Evolutionary conservation across 2,329 filamentous ascomycete genomes (phyloP).

Genomic region (Fusarium sp.): DNA sequence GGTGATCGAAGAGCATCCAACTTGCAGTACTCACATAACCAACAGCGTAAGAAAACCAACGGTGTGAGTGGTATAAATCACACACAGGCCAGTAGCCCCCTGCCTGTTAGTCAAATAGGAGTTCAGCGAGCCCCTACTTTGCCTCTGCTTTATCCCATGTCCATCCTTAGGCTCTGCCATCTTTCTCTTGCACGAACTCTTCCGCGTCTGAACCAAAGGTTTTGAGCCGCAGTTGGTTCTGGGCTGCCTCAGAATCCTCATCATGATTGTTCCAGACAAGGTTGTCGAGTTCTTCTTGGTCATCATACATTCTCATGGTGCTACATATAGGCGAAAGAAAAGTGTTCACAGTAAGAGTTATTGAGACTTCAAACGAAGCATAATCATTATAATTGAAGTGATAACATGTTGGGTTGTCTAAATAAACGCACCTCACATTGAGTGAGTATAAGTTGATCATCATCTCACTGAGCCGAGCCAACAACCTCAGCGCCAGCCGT

Average conservation of each 20-base stretch:
- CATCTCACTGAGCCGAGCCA: background rate
- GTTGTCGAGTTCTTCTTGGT: slow-evolving; percentile 26
- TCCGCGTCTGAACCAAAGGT: slow-evolving; percentile 1
- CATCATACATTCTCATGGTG: background rate
- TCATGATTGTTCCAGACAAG: slow-evolving; percentile 30
- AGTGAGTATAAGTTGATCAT: slow-evolving; percentile 17
- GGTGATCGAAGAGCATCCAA: too few relatives aligned
- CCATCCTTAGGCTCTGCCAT: too few relatives aligned
- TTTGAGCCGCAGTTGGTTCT: slow-evolving; percentile 2
- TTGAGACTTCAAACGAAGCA: background rate
- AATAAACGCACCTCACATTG: slow-evolving; percentile 36
- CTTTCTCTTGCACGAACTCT: background rate
- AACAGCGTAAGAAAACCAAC: too few relatives aligned
- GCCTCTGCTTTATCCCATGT: background rate
- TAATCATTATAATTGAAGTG: background rate
- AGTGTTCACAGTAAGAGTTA: too few relatives aligned
- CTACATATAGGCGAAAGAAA: background rate
- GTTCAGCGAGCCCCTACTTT: background rate
- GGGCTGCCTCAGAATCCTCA: background rate
- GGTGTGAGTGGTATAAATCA: background rate
- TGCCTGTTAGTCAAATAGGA: background rate
- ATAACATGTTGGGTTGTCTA: background rate
- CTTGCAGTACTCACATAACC: too few relatives aligned
- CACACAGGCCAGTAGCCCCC: too few relatives aligned
- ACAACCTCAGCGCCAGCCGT: slow-evolving; percentile 59